Evolutionary conservation across 2,329 filamentous ascomycete genomes (phyloP), one percentile per base, ranked within the genome.

Genomic region (Emericellopsis atlantica): DNA sequence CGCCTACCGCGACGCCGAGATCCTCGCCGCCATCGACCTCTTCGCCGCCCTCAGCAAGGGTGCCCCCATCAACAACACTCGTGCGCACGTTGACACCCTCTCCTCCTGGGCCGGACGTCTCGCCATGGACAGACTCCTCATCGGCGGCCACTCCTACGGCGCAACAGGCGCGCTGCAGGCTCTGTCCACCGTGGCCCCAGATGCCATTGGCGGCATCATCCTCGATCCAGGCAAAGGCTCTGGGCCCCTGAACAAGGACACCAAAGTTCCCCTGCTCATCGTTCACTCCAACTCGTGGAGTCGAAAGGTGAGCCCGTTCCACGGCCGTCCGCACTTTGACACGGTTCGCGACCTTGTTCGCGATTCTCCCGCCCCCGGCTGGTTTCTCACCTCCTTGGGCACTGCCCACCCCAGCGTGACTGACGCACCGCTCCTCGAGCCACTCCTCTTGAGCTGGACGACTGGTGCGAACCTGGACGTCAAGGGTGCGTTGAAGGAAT

Each of bases 221-320:
- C 65, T 84, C 24, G 79, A 84, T 53, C 79, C 79, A 0, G 79
- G 79, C 40, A 84, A 84, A 54, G 59, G 62, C 2, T 77, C 71
- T 45, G 79, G 79, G 1, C 72, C 65, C 0, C 61, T 83, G 10
- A 82, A 82, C 56, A 53, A 64, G 43, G 65, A 79, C 33, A 65
- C 81, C 45, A 50, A 63, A 24, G 71, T 79, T 2, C 77, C 79
- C 2, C 53, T 77, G 3, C 57, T 82, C 37, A 62, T 83, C 23
- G 61, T 82, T 32, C 74, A 84, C 57, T 81, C 76, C 37, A 69
- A 76, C 44, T 73, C 76, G 7, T 84, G 79, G 79, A 80, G 74
- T 29, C 64, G 64, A 29, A 60, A 62, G n/a, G 56, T 61, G 44
- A 70, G 65, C 29, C 51, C 76, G 37, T 82, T 82, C 58, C 77